phyloP scores from a whole-genome alignment of 805 yeast species.

The Alloascoidea africana region DNA sequence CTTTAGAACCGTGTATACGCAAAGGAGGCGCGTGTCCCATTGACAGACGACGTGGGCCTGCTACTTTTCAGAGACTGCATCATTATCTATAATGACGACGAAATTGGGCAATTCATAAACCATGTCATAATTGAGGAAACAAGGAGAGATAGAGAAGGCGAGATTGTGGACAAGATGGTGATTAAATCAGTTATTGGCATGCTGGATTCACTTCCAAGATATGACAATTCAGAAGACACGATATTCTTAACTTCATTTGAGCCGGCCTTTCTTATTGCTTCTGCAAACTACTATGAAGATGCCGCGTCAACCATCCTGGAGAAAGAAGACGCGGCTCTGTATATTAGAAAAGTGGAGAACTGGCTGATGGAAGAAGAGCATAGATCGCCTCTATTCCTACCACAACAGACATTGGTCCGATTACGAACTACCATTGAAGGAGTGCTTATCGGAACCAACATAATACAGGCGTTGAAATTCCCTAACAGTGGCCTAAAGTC shows the following conservation, averaged over 20 bases:
- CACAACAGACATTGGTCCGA: conserved; percentile 37
- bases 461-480: conserved; percentile 36
- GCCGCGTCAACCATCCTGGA: conserved; percentile 30
- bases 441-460: conserved; percentile 37
- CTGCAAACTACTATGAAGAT: conserved; percentile 37
- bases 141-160: conserved; percentile 38
- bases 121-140: conserved; percentile 38
- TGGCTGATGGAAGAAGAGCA: conserved; percentile 49
- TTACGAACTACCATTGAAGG: conserved; percentile 41
- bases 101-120: conserved; percentile 36
- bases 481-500: conserved; percentile 39
- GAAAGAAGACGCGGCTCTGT: conserved; percentile 33
- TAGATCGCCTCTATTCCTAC: conserved; percentile 36
- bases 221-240: conserved; percentile 26
- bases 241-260: conserved; percentile 55
- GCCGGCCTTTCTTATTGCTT: conserved; percentile 38
- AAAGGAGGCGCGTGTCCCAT: conserved; percentile 43
- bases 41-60: conserved; percentile 63
- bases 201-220: conserved; percentile 51
- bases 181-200: conserved; percentile 50
- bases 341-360: conserved; percentile 33
- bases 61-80: conserved; percentile 47
- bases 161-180: conserved; percentile 37
- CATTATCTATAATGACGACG: conserved; percentile 30
- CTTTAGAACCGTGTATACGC: conserved; percentile 63